phyloP scores from a whole-genome alignment of 306 rosid species.

The Sophora flavescens region DNA sequence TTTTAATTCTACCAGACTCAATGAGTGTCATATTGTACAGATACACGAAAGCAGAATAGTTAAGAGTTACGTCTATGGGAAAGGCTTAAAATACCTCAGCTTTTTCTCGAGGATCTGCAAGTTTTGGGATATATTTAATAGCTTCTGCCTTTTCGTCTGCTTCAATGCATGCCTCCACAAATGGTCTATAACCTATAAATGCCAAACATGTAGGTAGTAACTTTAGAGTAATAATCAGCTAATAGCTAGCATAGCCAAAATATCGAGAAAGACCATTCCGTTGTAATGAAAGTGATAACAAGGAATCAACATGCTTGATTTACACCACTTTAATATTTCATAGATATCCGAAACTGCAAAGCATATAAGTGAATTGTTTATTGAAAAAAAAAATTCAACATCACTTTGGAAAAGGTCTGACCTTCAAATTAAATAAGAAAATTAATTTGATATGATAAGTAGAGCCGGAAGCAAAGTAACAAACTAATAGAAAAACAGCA shows the following conservation, averaged over 20 bases:
- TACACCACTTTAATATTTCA: neutral
- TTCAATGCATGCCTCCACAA: slow-evolving; percentile 97
- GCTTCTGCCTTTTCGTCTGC: slow-evolving; percentile 97
- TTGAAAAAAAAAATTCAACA: neutral
- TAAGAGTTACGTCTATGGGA: slow-evolving; percentile 2
- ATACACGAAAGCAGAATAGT: neutral
- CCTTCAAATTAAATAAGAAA: neutral
- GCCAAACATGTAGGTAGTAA: slow-evolving; percentile 43
- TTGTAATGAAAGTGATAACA: slow-evolving; percentile 15
- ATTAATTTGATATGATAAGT: neutral
- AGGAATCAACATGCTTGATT: slow-evolving; percentile 24
- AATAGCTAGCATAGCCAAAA: slow-evolving; percentile 39
- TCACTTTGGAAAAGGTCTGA: neutral
- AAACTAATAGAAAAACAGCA: neutral
- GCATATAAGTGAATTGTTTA: slow-evolving; percentile 21
- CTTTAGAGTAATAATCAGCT: neutral
- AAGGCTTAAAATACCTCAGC: slow-evolving; percentile 76
- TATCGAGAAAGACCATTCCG: slow-evolving; percentile 8
- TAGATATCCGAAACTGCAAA: slow-evolving; percentile 12
- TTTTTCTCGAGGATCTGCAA: slow-evolving; percentile 91
- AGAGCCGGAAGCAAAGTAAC: neutral
- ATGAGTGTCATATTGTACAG: neutral
- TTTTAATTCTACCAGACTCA: slow-evolving; percentile 7
- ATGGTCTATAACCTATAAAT: slow-evolving; percentile 80
- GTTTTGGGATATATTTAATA: slow-evolving; percentile 91